These are phyloP conservation scores for Ogataea sp. DNA, from an alignment of 805 yeast species.

Conservation along the genomic window DNA sequence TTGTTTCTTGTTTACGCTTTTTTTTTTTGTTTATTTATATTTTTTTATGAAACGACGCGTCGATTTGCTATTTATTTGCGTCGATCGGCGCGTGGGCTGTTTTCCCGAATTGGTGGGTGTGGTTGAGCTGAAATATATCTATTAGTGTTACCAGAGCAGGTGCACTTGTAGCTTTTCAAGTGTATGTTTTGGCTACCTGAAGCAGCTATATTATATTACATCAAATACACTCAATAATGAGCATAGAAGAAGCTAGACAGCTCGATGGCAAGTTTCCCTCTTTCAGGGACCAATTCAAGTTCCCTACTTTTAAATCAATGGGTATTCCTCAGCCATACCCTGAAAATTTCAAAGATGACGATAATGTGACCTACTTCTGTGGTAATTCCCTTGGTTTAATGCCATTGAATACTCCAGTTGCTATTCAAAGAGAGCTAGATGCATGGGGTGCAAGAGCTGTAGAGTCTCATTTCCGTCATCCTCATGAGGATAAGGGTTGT, in stretches of 20 bases:
- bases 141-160: too few relatives aligned
- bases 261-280: constrained; percentile 33
- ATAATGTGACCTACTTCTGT: constrained; percentile 54
- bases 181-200: too few relatives aligned
- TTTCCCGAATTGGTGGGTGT: too few relatives aligned
- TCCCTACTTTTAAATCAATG: constrained; percentile 61
- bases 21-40: too few relatives aligned
- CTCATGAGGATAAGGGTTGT: constrained; percentile 30
- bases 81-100: not conserved
- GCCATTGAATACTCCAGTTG: constrained; percentile 57
- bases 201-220: not conserved
- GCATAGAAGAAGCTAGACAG: constrained; percentile 13
- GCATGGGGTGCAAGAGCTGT: constrained; percentile 84
- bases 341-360: constrained; percentile 7
- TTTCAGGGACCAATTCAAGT: constrained; percentile 23
- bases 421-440: constrained; percentile 57
- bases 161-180: too few relatives aligned
- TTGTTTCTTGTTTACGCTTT: not conserved
- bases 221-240: not conserved
- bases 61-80: not conserved
- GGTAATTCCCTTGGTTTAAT: constrained; percentile 93
- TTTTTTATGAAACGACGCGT: too few relatives aligned
- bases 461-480: constrained; percentile 75
- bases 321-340: constrained; percentile 30
- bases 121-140: too few relatives aligned